Percentiles rank a stretch among this genome's conserved stretches.
phyloP scores from a whole-genome alignment of 1,284 basidiomycete species.

The Amylostereum areolatum region DNA sequence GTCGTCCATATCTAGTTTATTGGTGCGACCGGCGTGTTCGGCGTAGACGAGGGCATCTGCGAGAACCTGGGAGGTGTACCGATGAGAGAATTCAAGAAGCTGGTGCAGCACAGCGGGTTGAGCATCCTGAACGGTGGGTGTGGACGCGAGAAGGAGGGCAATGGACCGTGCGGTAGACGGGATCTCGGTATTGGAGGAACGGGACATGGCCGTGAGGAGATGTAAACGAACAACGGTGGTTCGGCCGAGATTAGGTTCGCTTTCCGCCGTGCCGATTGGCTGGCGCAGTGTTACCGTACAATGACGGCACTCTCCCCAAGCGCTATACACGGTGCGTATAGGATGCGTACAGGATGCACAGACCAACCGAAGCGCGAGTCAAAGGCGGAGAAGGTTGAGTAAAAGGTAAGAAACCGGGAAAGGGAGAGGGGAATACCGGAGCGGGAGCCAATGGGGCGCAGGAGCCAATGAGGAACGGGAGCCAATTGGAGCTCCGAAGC shows the following conservation, averaged over 20 bases:
- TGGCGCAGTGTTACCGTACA: too few relatives aligned
- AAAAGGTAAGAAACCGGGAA: neutral
- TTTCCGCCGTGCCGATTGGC: too few relatives aligned
- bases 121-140: conserved; percentile 88
- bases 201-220: conserved; percentile 43
- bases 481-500: neutral
- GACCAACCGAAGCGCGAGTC: neutral
- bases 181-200: conserved; percentile 42
- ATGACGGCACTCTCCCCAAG: too few relatives aligned
- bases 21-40: conserved; percentile 81
- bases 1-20: conserved; percentile 87
- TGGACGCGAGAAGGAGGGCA: conserved; percentile 87
- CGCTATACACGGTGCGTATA: too few relatives aligned
- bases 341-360: neutral
- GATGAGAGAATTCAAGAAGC: conserved; percentile 91
- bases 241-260: too few relatives aligned
- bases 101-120: conserved; percentile 94
- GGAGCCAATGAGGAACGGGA: too few relatives aligned
- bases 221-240: neutral
- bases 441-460: too few relatives aligned
- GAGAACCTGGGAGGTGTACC: conserved; percentile 91
- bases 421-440: too few relatives aligned
- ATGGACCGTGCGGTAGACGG: conserved; percentile 91
- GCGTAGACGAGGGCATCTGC: conserved; percentile 89
- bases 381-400: neutral